Conservation (phyloP, 345 rosid species). For the Garcia nutans region DNA sequence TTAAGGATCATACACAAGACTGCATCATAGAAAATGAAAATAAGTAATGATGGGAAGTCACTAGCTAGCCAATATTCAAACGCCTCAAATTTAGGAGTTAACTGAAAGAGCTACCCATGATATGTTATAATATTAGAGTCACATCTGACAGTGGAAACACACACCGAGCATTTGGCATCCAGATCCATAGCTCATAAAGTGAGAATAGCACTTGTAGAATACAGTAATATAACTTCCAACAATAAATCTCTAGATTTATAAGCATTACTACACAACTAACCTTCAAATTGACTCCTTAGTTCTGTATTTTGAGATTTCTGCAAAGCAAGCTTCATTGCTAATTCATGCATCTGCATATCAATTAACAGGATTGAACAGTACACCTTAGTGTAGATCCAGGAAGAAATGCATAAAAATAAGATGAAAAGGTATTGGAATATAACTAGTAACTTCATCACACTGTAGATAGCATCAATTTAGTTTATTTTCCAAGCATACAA, state of each 20-base stretch:
- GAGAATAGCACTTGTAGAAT: neutral
- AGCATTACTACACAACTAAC: constrained; percentile 31
- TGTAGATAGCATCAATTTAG: neutral
- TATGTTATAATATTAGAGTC: neutral
- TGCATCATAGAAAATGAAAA: neutral
- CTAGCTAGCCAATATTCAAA: no score
- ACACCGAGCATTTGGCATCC: neutral
- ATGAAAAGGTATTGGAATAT: neutral
- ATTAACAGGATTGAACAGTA: constrained; percentile 17
- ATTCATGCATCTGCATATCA: constrained; percentile 72
- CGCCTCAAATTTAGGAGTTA: no score
- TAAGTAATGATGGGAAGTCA: no score
- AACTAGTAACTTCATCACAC: neutral
- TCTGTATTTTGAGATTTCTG: constrained; percentile 84
- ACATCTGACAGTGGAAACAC: neutral
- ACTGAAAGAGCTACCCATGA: no score
- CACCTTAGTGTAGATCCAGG: neutral
- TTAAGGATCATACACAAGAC: neutral
- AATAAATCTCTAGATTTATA: neutral
- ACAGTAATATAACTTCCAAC: neutral
- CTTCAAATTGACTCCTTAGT: constrained; percentile 87
- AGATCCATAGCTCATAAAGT: neutral
- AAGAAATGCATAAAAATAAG: neutral
- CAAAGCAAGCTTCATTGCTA: constrained; percentile 74
- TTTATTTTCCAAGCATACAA: neutral